phyloP scores from a whole-genome alignment of 2,329 filamentous ascomycete genomes.

The Pleurostoma richardsiae region DNA sequence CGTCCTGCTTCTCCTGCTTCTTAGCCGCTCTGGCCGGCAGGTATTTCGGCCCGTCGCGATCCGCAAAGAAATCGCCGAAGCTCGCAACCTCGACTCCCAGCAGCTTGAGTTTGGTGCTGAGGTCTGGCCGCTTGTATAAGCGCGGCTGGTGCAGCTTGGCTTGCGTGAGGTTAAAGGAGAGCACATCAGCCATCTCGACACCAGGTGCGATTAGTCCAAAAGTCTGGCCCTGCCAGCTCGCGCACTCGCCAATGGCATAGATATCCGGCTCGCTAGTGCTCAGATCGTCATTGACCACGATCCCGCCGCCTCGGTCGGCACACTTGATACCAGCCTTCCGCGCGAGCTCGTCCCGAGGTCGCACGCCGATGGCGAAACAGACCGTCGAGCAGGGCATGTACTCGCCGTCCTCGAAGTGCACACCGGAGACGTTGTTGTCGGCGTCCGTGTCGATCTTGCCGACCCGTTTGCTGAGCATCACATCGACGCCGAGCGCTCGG shows the following conservation, averaged over 20 bases:
- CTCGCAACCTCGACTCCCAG: constrained; percentile 88
- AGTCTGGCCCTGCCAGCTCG: constrained; percentile 81
- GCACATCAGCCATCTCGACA: constrained; percentile 87
- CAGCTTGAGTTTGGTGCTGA: constrained; percentile 89
- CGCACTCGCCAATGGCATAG: constrained; percentile 88
- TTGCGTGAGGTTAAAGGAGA: constrained; percentile 86
- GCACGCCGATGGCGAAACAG: constrained; percentile 87
- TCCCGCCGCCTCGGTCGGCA: constrained; percentile 68
- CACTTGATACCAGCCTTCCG: constrained; percentile 65
- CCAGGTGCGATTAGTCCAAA: constrained; percentile 88
- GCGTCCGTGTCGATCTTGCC: constrained; percentile 64
- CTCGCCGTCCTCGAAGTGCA: constrained; percentile 78
- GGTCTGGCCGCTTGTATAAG: constrained; percentile 73
- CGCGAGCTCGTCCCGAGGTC: constrained; percentile 73
- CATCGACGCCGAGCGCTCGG: constrained; percentile 69
- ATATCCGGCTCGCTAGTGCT: constrained; percentile 67
- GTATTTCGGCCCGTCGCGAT: constrained; percentile 73
- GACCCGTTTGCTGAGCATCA: constrained; percentile 73
- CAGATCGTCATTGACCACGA: constrained; percentile 63
- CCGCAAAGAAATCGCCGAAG: constrained; percentile 91
- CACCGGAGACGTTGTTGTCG: constrained; percentile 63
- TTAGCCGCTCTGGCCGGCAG: constrained; percentile 53
- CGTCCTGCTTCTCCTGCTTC: constrained; percentile 21
- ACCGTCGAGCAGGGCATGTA: constrained; percentile 72
- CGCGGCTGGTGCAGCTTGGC: constrained; percentile 66